These are phyloP conservation scores for Colletotrichum scovillei DNA, from an alignment of 2,329 filamentous ascomycete genomes.

Conservation along the genomic window DNA sequence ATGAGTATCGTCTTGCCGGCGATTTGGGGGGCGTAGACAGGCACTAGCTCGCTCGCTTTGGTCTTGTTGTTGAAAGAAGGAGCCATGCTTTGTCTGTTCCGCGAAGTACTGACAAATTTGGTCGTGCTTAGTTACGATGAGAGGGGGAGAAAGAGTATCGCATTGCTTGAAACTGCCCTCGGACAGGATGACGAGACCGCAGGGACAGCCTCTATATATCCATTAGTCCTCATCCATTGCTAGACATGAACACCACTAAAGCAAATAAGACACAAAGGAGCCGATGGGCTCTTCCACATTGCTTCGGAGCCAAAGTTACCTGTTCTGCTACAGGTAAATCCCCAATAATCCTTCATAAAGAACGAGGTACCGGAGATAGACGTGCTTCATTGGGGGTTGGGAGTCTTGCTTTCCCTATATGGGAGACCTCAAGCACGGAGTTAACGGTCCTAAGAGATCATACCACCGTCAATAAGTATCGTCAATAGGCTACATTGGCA, in stretches of 20 bases:
- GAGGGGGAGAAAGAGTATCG: background rate
- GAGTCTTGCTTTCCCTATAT: background rate
- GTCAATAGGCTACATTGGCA: background rate
- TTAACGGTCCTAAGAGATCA: background rate
- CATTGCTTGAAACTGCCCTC: background rate
- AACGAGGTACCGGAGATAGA: background rate
- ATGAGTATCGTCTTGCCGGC: conserved; percentile 51
- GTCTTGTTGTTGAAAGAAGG: conserved; percentile 25
- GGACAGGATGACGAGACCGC: too few species aligned
- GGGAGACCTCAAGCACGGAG: background rate
- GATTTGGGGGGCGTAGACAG: conserved; percentile 45
- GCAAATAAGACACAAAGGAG: too few species aligned
- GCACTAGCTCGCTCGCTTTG: conserved; percentile 42
- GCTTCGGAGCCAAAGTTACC: too few species aligned
- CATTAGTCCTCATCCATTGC: too few species aligned
- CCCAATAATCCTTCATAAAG: too few species aligned
- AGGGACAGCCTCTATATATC: too few species aligned
- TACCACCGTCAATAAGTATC: background rate
- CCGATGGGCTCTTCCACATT: too few species aligned
- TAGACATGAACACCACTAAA: too few species aligned
- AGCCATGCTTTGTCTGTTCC: background rate
- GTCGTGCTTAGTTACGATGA: background rate
- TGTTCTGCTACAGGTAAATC: too few species aligned
- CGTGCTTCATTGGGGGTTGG: background rate
- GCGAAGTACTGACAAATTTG: background rate